phyloP scores from a whole-genome alignment of 148 eudicot species.

The Vaccinium myrtillus region DNA sequence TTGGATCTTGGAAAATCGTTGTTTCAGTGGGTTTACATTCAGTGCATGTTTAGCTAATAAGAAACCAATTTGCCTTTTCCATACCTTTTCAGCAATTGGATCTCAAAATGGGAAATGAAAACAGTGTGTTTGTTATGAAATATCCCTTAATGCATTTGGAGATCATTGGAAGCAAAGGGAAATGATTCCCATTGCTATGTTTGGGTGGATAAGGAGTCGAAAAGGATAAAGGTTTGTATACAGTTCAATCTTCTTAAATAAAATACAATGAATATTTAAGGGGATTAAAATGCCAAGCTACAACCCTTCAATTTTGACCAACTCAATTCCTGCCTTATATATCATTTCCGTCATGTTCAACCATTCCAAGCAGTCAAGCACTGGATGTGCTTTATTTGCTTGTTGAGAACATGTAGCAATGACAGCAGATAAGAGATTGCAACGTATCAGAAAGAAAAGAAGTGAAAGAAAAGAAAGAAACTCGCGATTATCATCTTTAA shows the following conservation, averaged over 20 bases:
- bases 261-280: background rate
- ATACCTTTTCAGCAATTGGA: background rate
- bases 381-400: background rate
- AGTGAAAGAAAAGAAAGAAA: too few relatives aligned
- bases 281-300: background rate
- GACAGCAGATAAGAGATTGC: too few relatives aligned
- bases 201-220: background rate
- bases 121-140: background rate
- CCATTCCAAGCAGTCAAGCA: background rate
- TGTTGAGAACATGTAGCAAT: background rate
- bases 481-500: background rate
- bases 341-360: background rate
- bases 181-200: background rate
- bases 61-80: slow-evolving; percentile 1
- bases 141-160: background rate
- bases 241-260: background rate
- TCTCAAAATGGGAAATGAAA: background rate
- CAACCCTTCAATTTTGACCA: background rate
- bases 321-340: background rate
- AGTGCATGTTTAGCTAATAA: background rate
- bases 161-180: background rate
- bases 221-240: background rate
- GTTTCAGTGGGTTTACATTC: background rate
- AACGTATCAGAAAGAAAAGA: too few relatives aligned
- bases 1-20: background rate